Evolutionary conservation across 2,329 filamentous ascomycete genomes (phyloP).

Genomic region (Colletotrichum sp.): DNA sequence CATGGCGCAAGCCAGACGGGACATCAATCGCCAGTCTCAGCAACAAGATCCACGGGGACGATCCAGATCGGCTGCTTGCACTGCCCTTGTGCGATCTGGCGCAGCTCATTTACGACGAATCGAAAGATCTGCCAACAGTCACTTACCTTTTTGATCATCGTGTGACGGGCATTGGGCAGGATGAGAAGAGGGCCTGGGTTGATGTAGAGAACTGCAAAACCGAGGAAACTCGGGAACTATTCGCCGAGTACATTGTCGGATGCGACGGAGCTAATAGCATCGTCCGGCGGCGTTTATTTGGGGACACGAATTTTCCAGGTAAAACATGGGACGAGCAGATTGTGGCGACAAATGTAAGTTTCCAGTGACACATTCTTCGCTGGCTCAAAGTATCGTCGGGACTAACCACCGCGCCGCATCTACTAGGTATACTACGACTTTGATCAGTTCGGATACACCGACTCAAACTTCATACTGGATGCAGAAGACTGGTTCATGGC

Average conservation of each 20-base stretch:
- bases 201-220: conserved; percentile 38
- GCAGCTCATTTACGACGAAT: conserved; percentile 45
- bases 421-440: conserved; percentile 61
- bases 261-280: conserved; percentile 58
- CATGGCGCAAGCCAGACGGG: conserved; percentile 42
- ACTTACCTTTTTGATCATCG: conserved; percentile 49
- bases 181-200: conserved; percentile 47
- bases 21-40: conserved; percentile 41
- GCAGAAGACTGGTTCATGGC: conserved; percentile 66
- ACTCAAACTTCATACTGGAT: conserved; percentile 66
- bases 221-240: conserved; percentile 35
- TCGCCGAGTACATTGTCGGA: conserved; percentile 59
- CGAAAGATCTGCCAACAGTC: conserved; percentile 36
- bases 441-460: conserved; percentile 51
- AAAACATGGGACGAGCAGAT: conserved; percentile 65
- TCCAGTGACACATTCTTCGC: background rate
- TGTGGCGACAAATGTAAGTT: conserved; percentile 62
- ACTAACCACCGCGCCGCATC: background rate
- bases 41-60: conserved; percentile 37
- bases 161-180: conserved; percentile 51
- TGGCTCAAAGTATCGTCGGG: background rate
- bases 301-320: conserved; percentile 56
- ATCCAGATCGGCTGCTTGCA: conserved; percentile 42
- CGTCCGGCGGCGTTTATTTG: conserved; percentile 55
- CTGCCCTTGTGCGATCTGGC: conserved; percentile 45